Evolutionary conservation across 1,284 basidiomycete species (phyloP).

Genomic region (Dichomitus squalens): DNA sequence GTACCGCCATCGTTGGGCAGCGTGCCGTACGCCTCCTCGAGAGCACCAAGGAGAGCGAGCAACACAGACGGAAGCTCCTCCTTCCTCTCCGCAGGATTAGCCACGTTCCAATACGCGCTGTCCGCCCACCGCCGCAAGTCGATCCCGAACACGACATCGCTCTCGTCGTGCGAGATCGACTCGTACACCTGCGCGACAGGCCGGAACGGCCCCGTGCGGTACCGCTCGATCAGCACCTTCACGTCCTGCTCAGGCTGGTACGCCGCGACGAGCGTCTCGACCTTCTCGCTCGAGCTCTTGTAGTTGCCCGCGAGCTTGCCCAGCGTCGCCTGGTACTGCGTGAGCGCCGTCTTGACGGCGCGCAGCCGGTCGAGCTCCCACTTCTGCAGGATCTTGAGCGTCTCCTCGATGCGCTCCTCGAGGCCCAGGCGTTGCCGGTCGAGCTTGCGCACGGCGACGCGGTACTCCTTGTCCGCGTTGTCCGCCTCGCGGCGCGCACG

Average conservation of each 20-base stretch:
- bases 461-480: conserved; percentile 76
- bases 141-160: conserved; percentile 86
- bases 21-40: conserved; percentile 67
- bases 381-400: conserved; percentile 75
- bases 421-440: conserved; percentile 80
- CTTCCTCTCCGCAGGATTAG: conserved; percentile 53
- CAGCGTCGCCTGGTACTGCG: conserved; percentile 82
- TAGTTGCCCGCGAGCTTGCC: conserved; percentile 69
- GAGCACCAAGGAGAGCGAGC: conserved; percentile 63
- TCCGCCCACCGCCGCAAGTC: conserved; percentile 88
- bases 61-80: conserved; percentile 76
- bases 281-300: conserved; percentile 66
- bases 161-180: conserved; percentile 76
- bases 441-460: conserved; percentile 72
- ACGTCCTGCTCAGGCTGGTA: conserved; percentile 87
- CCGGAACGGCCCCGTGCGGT: conserved; percentile 88
- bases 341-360: conserved; percentile 83
- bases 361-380: conserved; percentile 85
- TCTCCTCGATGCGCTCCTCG: conserved; percentile 85
- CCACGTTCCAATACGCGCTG: conserved; percentile 49
- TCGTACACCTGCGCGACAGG: conserved; percentile 85
- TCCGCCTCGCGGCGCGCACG: conserved; percentile 77
- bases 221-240: conserved; percentile 83
- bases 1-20: conserved; percentile 66
- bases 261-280: conserved; percentile 74